Evolutionary conservation across 257 asterid genomes (phyloP), one percentile per base, ranked within the genome.

Genomic region (Nicotiana benthamiana): DNA sequence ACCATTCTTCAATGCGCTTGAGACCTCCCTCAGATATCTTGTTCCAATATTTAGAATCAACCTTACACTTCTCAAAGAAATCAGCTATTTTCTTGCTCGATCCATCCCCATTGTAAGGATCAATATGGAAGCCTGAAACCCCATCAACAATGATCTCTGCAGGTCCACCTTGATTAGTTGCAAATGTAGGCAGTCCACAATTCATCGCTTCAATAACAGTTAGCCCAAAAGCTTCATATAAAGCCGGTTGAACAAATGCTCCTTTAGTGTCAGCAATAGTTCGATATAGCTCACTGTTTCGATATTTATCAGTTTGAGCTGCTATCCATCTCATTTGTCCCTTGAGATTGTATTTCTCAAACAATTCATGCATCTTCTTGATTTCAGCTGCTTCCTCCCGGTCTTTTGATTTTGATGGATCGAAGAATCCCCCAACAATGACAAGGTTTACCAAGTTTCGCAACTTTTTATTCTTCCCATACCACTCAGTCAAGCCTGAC

Each of bases 281-380:
- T 43, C 97, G 89, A 40, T 94, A 94, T 1, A 94, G 92, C 85
- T 94, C 97, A 22, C 98, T 77, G 48, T 94, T 94, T 4, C 95
- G 85, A 61, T 87, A 85, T 84, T 94, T 86, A 61, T 94, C 98
- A 4, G 97, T 94, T 87, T 94, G 98, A 76, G 97, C 97, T 20
- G 91, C 92, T 84, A 92, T 94, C 98, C 98, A 94, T 92, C 97
- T 89, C 26, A 94, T 90, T 48, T 91, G 97, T 20, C 94, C 98
- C 83, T 88, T 89, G 75, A 94, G 92, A 75, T 91, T 75, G 90
- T 91, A 83, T 75, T 88, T 91, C 57, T 88, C 86, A 15, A 94
- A 91, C 59, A 92, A 61, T 54, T 84, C 48, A n/a, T 94, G 98
- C 97, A 94, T 94, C 83, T 90, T 92, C 89, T 90, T 87, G 85